Base-by-base conservation (phyloP, 345 rosid genomes). In the Linum usitatissimum region DNA sequence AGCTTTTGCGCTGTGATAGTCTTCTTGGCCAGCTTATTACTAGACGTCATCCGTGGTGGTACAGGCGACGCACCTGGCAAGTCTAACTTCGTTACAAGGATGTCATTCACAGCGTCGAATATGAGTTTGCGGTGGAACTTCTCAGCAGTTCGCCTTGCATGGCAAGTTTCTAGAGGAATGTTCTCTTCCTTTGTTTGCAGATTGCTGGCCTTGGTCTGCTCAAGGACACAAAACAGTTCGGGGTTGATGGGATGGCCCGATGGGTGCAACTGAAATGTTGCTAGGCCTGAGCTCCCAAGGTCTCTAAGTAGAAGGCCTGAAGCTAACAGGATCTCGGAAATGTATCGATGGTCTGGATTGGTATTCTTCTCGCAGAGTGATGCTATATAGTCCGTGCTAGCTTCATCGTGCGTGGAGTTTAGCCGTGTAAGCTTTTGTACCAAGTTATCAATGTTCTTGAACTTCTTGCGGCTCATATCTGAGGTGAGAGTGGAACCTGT, bases 241-340 rank as follows among this genome's bases (percentile, higher is more conserved):
- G 98, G 98, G 75, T 92, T 86, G 66, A 93, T 89, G 1, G 88
- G 96, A 64, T 85, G 83, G 53, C 96, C 99, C 51, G 99, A 87
- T 28, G 84, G 79, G 60, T 93, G 96, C 68, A 87, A 81, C 70
- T 89, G 99, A 72, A 90, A 80, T 23, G 84, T 70, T 39, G 86
- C 65, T 68, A 79, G 71, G 58, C 81, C 80, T 19, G 93, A 77
- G 59, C 81, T 23, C 2, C 28, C 79, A 7, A 88, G 80, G 70
- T 88, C 95, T 62, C 89, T 79, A 30, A 92, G 93, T 19, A 92
- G 79, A 55, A 92, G 88, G 60, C 98, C 98, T 0, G 98, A 92
- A 63, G 98, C 95, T 71, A 93, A 72, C 53, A 93, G 64, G 73
- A 93, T 90, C 84, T 93, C 96, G 0, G 97, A 89, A 66, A 93